Evolutionary conservation across 2,329 filamentous ascomycete genomes (phyloP), one percentile per base, ranked within the genome.

Genomic region (Pestalotiopsis sp.): DNA sequence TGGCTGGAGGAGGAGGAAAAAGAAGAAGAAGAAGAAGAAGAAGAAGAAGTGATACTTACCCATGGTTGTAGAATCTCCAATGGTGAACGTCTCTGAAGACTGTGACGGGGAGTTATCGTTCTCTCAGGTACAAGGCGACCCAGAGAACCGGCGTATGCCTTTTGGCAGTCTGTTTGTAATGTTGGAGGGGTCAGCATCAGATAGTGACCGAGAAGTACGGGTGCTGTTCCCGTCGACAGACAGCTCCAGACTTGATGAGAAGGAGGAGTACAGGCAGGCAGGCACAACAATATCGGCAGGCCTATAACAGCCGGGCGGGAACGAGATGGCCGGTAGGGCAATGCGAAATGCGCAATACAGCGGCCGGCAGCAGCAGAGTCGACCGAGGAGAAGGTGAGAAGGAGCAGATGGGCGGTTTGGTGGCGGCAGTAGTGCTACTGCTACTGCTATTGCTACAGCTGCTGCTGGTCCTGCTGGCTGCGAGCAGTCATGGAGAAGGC

Each of bases 181-280:
- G 57, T 40, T 55, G 66, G 52, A 57, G 60, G 66, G 66, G 67
- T 68, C 44, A 68, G 65, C 64, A 44, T 66, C 56, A 60, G 20
- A 64, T 65, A n/a, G 67, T 57, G 24, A 30, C 48, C 66, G 65
- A 39, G 48, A 56, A 60, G 67, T 68, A 67, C 67, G 65, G 59
- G 40, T 38, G 60, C 35, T 20, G 44, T 67, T 62, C 65, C 65
- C 58, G 68, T 39, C 40, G n/a, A 35, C 30, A 35, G n/a, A 48
- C 35, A 26, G 26, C 65, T 55, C 55, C 39, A 58, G 44, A 30
- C 44, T 35, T 35, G 30, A 35, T 35, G 30, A 55, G 67, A 58
- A 65, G 67, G 62, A 67, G 39, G 24, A 24, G 17, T 10, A 20
- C 24, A 13, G 39, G 59, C 57, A 10, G 52, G 40, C 17, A 66